These are phyloP conservation scores for Olyra latifolia DNA, from an alignment of 176 grass and related monocot genomes.

Conservation along the genomic window DNA sequence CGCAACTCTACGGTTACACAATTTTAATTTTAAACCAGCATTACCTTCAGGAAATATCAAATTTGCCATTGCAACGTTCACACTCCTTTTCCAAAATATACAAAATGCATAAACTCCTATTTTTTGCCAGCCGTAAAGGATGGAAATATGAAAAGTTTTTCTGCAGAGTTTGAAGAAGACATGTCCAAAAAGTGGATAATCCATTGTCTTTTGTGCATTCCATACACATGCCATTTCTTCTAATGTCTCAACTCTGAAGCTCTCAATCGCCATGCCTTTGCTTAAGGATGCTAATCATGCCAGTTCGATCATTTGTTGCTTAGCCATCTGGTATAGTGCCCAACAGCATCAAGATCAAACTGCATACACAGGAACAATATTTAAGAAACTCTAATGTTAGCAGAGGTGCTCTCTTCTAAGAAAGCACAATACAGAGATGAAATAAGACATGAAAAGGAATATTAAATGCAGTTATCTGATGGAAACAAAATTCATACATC, in stretches of 20 bases:
- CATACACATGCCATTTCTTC: neutral
- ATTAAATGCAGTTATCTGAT: constrained; percentile 12
- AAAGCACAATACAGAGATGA: neutral
- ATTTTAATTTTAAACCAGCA: neutral
- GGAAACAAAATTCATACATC: constrained; percentile 44
- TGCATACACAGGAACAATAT: constrained; percentile 27
- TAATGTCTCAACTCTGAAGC: neutral
- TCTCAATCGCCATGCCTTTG: neutral
- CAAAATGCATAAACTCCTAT: neutral
- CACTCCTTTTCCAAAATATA: neutral
- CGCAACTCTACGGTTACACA: neutral
- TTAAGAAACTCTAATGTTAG: neutral
- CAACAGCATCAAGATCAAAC: constrained; percentile 41
- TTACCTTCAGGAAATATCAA: constrained; percentile 6
- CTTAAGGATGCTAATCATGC: constrained; percentile 28
- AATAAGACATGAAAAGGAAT: constrained; percentile 28
- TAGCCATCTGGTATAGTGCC: constrained; percentile 35
- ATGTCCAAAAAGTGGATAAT: neutral
- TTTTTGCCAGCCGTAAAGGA: neutral
- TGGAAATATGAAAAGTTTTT: neutral
- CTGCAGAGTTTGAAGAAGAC: neutral
- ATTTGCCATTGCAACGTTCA: neutral
- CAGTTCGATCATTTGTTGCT: constrained; percentile 18
- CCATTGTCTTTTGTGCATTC: neutral
- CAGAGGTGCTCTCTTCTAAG: constrained; percentile 6